Evolutionary conservation across 2,329 filamentous ascomycete species (phyloP).

Genomic region (Xylaria hypoxylon): DNA sequence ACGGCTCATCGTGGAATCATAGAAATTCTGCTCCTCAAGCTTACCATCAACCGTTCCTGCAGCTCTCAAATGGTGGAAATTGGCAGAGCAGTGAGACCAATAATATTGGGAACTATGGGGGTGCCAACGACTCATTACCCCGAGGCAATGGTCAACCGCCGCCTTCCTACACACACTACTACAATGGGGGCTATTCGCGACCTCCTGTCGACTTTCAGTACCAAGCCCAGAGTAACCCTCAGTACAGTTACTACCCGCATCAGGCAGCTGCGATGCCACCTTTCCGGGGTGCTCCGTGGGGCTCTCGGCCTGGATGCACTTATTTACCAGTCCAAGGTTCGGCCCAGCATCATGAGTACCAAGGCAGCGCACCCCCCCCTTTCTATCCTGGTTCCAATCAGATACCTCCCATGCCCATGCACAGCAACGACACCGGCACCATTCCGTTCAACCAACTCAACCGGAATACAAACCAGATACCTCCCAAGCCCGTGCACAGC

Average conservation of each 20-base stretch:
- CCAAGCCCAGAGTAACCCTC: background rate
- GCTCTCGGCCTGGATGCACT: background rate
- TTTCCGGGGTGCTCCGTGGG: background rate
- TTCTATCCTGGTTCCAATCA: background rate
- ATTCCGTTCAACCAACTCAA: background rate
- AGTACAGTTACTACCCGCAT: conserved; percentile 16
- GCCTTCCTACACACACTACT: background rate
- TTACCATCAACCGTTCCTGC: background rate
- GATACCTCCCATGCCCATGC: background rate
- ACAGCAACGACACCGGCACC: background rate
- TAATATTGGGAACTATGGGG: background rate
- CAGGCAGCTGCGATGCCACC: conserved; percentile 19
- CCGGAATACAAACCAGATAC: background rate
- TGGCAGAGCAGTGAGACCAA: background rate
- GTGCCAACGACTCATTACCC: background rate
- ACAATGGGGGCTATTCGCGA: background rate
- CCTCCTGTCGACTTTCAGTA: conserved; percentile 5
- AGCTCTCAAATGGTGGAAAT: background rate
- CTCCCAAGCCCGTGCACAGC: background rate
- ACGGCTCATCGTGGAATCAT: background rate
- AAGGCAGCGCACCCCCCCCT: background rate
- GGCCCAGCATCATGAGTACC: background rate
- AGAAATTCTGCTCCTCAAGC: background rate
- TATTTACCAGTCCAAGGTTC: conserved; percentile 3
- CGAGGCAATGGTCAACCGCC: background rate